Conservation (phyloP, 2,329 filamentous ascomycete genomes). For the Monosporascus sp. region DNA sequence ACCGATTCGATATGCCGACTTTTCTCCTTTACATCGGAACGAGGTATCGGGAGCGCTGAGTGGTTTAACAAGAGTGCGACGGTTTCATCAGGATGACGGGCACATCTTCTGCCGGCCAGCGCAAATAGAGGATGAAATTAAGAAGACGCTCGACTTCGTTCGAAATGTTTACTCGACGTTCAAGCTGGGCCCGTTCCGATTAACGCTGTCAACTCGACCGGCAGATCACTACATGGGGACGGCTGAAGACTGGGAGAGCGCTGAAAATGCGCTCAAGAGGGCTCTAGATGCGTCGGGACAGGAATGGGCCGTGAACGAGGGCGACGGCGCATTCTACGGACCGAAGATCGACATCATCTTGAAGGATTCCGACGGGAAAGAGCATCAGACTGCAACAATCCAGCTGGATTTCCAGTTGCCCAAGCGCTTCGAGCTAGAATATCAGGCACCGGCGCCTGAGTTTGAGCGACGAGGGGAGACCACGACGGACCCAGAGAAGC, state of each 20-base stretch:
- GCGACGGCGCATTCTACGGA: constrained; percentile 85
- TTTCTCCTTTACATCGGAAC: constrained; percentile 91
- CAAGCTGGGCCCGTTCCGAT: constrained; percentile 66
- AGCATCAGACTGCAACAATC: constrained; percentile 84
- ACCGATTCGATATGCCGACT: constrained; percentile 89
- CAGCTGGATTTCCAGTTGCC: constrained; percentile 89
- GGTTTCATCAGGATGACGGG: constrained; percentile 94
- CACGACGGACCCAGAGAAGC: constrained; percentile 41
- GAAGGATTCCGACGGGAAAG: constrained; percentile 73
- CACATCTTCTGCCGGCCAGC: constrained; percentile 81
- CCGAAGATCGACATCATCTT: constrained; percentile 88
- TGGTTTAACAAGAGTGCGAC: constrained; percentile 84
- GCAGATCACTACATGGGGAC: constrained; percentile 73
- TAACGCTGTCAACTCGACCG: constrained; percentile 75
- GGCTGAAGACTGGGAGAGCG: constrained; percentile 59
- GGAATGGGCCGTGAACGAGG: constrained; percentile 69
- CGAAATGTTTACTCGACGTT: constrained; percentile 47
- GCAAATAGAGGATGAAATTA: constrained; percentile 58
- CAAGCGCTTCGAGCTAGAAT: constrained; percentile 72
- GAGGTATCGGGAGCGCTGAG: constrained; percentile 89
- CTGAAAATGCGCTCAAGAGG: constrained; percentile 60
- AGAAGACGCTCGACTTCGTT: constrained; percentile 39
- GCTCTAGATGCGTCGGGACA: constrained; percentile 60
- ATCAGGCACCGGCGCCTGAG: constrained; percentile 63
- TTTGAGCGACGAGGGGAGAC: constrained; percentile 49